A percentile compares a stretch with the other conserved stretches of the same genome.
Conservation (phyloP, 257 asterid genomes). For the Scutellaria galericulata region DNA sequence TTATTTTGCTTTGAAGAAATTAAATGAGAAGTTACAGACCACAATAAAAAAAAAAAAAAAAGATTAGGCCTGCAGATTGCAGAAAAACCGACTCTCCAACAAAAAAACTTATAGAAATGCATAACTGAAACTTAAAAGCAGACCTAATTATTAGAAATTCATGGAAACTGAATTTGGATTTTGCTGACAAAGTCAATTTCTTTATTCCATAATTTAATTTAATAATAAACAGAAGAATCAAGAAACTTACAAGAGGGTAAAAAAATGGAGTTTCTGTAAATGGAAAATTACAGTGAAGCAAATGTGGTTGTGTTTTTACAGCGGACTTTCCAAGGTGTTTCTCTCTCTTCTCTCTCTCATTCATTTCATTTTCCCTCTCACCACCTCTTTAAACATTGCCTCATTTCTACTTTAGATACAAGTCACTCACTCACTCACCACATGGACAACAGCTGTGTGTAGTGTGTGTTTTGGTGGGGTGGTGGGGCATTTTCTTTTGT, state of each 20-base stretch:
- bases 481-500: constrained; percentile 63
- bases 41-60: neutral
- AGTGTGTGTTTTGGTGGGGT: constrained; percentile 47
- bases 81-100: constrained; percentile 31
- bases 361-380: constrained; percentile 34
- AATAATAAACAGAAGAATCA: constrained; percentile 6
- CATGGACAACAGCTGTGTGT: constrained; percentile 43
- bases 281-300: constrained; percentile 5
- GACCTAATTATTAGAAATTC: constrained; percentile 30
- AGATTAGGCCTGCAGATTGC: constrained; percentile 19
- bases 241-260: constrained; percentile 2
- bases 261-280: constrained; percentile 18
- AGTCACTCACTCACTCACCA: constrained; percentile 35
- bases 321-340: constrained; percentile 28
- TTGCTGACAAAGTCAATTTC: constrained; percentile 33
- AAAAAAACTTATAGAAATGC: constrained; percentile 26
- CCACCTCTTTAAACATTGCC: constrained; percentile 26
- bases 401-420: constrained; percentile 26
- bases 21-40: constrained; percentile 26
- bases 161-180: constrained; percentile 38
- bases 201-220: neutral
- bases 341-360: neutral
- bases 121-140: constrained; percentile 35
- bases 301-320: neutral
- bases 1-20: neutral